phyloP scores from a whole-genome alignment of 116 monocot genomes.

The Thalassia testudinum region DNA sequence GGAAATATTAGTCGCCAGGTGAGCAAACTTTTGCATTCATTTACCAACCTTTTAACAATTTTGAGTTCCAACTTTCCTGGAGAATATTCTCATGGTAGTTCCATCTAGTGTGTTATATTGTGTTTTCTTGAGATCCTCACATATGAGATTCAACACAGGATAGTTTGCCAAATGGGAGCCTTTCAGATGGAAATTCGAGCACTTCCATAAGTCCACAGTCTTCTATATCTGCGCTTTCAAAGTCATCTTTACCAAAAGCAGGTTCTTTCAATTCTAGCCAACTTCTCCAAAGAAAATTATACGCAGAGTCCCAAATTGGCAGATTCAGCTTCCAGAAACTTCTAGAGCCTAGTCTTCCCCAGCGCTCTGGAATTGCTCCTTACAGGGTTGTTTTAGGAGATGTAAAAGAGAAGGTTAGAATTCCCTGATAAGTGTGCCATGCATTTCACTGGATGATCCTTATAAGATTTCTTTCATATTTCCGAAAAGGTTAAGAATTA shows the following conservation, averaged over 20 bases:
- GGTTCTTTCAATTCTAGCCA: constrained; percentile 28
- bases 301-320: constrained; percentile 53
- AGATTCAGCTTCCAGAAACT: constrained; percentile 80
- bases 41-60: not conserved
- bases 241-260: constrained; percentile 15
- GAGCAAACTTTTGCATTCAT: not conserved
- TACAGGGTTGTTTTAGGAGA: constrained; percentile 84
- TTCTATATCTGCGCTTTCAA: not conserved
- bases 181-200: too few relatives aligned
- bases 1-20: constrained; percentile 39
- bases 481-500: too few relatives aligned
- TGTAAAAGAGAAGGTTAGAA: constrained; percentile 72
- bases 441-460: too few relatives aligned
- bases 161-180: too few relatives aligned
- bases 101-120: too few relatives aligned
- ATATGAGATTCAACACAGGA: too few relatives aligned
- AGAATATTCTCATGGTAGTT: too few relatives aligned
- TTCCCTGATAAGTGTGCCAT: not conserved
- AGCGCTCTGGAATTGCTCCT: constrained; percentile 62
- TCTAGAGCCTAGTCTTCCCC: constrained; percentile 61
- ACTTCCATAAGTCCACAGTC: not conserved
- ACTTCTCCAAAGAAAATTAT: constrained; percentile 48
- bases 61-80: not conserved
- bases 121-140: too few relatives aligned
- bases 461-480: too few relatives aligned